Evolutionary conservation across 2,329 filamentous ascomycete genomes (phyloP), one percentile per base, ranked within the genome.

Genomic region (Sordariomycetes sp.): DNA sequence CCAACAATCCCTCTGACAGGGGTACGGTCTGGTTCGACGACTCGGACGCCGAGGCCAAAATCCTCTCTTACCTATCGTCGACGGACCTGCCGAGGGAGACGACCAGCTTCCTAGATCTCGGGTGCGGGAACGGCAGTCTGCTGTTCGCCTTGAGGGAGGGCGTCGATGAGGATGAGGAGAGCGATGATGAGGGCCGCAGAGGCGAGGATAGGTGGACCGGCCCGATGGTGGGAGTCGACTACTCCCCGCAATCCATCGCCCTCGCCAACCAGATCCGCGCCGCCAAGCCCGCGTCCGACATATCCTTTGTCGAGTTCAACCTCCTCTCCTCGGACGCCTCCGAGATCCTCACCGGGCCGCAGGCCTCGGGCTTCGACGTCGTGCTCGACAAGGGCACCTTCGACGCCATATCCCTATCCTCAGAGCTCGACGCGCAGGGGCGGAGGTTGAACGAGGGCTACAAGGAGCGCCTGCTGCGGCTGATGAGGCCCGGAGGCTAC

Each of bases 381-480:
- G 81, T 95, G 1, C 72, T 95, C n/a, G 92, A 98, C 60, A 98
- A 98, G 62, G 92, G 92, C 29, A 98, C 92, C 1, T 98, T 96
- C 55, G 92, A 98, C 64, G 92, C 92, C 9, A 82, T 98, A 21
- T 87, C 79, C 32, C 64, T 96, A n/a, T 75, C 70, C 34, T 67
- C 68, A 37, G 75, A 79, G 43, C 55, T 51, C 20, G 64, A 68
- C 43, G 59, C 60, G 34, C 53, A 56, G 11, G 78, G 72, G 1
- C 63, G 73, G 24, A 71, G 82, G 35, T 66, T 83, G 10, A 83
- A 78, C 52, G 85, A 93, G 54, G 69, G 70, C 4, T 98, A 98
- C 61, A 72, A 75, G 31, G 68, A 70, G 30, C 74, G 76, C 34
- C 79, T 90, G 21, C 63, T 79, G 40, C 61, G 58, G 19, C 66